These are phyloP conservation scores for Eutrema japonicum DNA, from an alignment of 345 rosid genomes.

Conservation along the genomic window DNA sequence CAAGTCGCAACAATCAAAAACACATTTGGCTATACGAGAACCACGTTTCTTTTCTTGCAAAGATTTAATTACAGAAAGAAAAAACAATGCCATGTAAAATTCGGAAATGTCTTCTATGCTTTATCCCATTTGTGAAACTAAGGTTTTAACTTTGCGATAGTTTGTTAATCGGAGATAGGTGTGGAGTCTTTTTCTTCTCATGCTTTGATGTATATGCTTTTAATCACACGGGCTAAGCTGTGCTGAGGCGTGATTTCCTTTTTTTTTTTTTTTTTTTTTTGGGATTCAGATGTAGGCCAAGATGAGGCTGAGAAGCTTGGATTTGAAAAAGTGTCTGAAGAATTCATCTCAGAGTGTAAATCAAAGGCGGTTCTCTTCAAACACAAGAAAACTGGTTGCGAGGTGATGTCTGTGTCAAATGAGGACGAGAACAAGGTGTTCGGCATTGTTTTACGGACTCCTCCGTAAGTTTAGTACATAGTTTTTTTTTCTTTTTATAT, in stretches of 20 bases:
- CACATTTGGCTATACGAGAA: conserved; percentile 39
- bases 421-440: conserved; percentile 90
- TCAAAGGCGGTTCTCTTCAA: conserved; percentile 79
- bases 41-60: conserved; percentile 43
- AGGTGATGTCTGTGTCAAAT: conserved; percentile 91
- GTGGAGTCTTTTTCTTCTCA: not conserved
- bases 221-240: not conserved
- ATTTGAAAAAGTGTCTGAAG: conserved; percentile 82
- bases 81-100: not conserved
- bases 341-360: conserved; percentile 88
- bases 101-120: not conserved
- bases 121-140: conserved; percentile 8
- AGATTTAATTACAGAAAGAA: not conserved
- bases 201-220: not conserved
- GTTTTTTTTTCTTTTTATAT: not conserved
- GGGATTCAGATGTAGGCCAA: conserved; percentile 51
- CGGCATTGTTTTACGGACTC: conserved; percentile 86
- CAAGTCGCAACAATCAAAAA: conserved; percentile 20
- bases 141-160: not conserved
- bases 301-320: conserved; percentile 80
- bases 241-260: too few relatives aligned
- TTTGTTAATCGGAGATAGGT: not conserved
- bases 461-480: conserved; percentile 62
- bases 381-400: conserved; percentile 92
- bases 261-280: not conserved